Conservation (phyloP, 129 eudicot genomes). For the Lactuca saligna region DNA sequence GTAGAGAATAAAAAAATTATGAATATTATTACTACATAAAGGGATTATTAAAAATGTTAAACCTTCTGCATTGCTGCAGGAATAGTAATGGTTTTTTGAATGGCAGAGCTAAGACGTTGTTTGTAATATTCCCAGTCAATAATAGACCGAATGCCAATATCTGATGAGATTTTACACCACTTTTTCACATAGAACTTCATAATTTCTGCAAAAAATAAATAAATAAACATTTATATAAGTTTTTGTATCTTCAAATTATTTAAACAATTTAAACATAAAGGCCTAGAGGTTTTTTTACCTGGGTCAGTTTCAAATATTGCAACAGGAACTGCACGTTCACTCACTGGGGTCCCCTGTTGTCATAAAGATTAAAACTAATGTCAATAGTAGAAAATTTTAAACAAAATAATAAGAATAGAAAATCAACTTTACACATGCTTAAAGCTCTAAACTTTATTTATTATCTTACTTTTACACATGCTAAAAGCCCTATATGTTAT, state of each 20-base stretch:
- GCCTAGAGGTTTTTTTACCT: slow-evolving; percentile 45
- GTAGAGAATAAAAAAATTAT: not conserved
- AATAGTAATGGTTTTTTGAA: slow-evolving; percentile 90
- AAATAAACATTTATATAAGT: slow-evolving; percentile 4
- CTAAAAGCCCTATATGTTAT: no score
- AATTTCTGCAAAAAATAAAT: slow-evolving; percentile 54
- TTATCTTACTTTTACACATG: no score
- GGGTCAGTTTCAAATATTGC: slow-evolving; percentile 94
- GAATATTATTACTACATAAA: slow-evolving; percentile 6
- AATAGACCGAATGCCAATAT: slow-evolving; percentile 85
- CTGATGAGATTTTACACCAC: slow-evolving; percentile 98
- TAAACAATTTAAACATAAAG: slow-evolving; percentile 1
- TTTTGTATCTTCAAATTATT: not conserved
- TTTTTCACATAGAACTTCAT: slow-evolving; percentile 83
- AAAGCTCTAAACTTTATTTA: no score
- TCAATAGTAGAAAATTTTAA: slow-evolving; percentile 10
- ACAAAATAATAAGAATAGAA: not conserved
- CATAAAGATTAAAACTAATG: slow-evolving; percentile 25
- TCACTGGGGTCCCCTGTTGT: slow-evolving; percentile 93
- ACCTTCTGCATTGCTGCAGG: slow-evolving; percentile 99
- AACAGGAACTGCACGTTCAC: slow-evolving; percentile 98
- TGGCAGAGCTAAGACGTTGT: slow-evolving; percentile 94
- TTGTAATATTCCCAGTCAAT: slow-evolving; percentile 99
- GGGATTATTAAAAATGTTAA: slow-evolving; percentile 7
- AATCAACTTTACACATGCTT: not conserved